phyloP scores from a whole-genome alignment of 2,329 filamentous ascomycete species.

The Gliomastix tumulicola region DNA sequence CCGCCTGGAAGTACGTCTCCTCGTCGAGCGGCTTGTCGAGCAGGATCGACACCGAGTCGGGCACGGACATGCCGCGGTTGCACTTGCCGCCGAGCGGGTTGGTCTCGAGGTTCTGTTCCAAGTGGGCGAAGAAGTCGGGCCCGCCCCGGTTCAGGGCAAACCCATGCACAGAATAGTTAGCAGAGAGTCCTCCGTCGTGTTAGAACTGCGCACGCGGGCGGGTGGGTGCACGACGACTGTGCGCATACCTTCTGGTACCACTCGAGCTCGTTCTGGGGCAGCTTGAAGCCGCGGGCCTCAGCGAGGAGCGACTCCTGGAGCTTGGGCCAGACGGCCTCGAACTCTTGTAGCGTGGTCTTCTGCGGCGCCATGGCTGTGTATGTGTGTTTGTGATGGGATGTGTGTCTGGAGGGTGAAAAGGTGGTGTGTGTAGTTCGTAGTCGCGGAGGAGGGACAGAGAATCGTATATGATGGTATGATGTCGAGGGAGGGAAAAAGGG shows the following conservation, averaged over 20 bases:
- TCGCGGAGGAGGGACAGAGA: too few relatives aligned
- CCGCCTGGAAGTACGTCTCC: conserved; percentile 82
- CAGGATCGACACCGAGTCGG: conserved; percentile 81
- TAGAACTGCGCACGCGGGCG: too few relatives aligned
- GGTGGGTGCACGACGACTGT: too few relatives aligned
- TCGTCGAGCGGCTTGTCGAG: conserved; percentile 63
- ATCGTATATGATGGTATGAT: too few relatives aligned
- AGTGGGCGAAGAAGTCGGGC: not conserved
- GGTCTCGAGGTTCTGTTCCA: conserved; percentile 65
- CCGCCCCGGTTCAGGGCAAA: not conserved
- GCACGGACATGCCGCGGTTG: conserved; percentile 97
- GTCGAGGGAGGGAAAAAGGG: too few relatives aligned
- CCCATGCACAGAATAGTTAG: too few relatives aligned
- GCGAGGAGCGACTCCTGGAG: conserved; percentile 76
- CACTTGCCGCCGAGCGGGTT: conserved; percentile 95
- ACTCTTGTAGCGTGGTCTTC: conserved; percentile 74
- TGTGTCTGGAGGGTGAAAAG: not conserved
- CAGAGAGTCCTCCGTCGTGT: too few relatives aligned
- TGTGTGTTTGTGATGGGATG: not conserved
- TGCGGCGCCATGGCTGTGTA: conserved; percentile 48
- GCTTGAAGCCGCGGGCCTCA: conserved; percentile 73
- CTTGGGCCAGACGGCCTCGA: conserved; percentile 84
- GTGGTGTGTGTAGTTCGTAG: too few relatives aligned
- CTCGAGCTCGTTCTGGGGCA: conserved; percentile 71
- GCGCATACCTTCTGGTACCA: conserved; percentile 75